Conservation (phyloP, 225 moss, liverwort and hornwort species). For the Marchantia polymorpha region DNA sequence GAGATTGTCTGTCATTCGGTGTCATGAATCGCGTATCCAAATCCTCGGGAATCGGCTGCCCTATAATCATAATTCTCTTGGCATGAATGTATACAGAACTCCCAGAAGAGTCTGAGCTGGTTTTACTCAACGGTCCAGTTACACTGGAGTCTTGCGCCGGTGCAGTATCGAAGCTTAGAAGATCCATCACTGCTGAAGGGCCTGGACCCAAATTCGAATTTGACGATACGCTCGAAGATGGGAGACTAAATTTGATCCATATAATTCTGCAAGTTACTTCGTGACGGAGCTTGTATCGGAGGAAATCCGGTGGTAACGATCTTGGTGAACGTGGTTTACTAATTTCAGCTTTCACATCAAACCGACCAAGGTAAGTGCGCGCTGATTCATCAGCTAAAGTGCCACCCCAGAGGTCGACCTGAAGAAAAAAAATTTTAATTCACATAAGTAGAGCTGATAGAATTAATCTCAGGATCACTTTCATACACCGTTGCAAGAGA, state of each 20-base stretch:
- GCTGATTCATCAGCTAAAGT: conserved; percentile 62
- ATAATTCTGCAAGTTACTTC: conserved; percentile 67
- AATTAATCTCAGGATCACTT: background rate
- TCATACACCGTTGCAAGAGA: background rate
- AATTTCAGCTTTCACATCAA: conserved; percentile 71
- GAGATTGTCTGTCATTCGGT: conserved; percentile 52
- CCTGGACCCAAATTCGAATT: conserved; percentile 7
- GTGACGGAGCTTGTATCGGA: conserved; percentile 61
- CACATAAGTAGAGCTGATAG: background rate
- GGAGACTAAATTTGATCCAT: conserved; percentile 72
- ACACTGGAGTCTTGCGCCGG: conserved; percentile 22
- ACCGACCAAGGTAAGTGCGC: conserved; percentile 66
- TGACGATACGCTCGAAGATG: conserved; percentile 22
- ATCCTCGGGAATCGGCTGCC: conserved; percentile 65
- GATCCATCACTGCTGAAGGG: conserved; percentile 59
- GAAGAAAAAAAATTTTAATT: conserved; percentile 5
- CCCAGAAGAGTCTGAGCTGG: conserved; percentile 7
- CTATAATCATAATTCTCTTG: conserved; percentile 70
- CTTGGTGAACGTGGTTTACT: conserved; percentile 31
- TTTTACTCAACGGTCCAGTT: background rate
- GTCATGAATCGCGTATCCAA: conserved; percentile 47
- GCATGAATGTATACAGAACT: conserved; percentile 58
- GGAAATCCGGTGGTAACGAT: conserved; percentile 45
- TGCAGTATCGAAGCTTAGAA: conserved; percentile 63
- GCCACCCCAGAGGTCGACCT: conserved; percentile 92